Evolutionary conservation across 148 eudicot genomes (phyloP), one percentile per base, ranked within the genome.

Genomic region (Vaccinium corymbosum): DNA sequence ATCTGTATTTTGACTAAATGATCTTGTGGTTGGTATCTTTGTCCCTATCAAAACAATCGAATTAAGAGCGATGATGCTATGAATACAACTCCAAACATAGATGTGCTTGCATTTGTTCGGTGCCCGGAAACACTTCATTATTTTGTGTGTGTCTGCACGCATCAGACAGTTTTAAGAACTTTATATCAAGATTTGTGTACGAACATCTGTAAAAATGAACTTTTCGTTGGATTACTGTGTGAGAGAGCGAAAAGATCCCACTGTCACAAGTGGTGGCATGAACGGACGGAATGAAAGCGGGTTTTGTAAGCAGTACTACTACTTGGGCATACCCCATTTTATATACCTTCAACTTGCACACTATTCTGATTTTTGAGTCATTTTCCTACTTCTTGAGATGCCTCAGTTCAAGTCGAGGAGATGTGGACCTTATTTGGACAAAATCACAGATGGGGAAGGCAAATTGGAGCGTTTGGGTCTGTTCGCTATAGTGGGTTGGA

Each of bases 271-370:
- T 25, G 56, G 79, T 9, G 48, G 53, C 55, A 51, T 51, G 42
- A 52, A 78, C 1, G 80, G 62, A 13, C 80, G 15, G 46, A 78
- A 78, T 78, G 14, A 55, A 14, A 78, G 61, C 38, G 61, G 80
- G 42, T 51, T 25, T 52, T 51, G 61, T 78, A 76, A 76, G 79
- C 79, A 78, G 68, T 62, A n/a, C 6, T 12, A 20, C 11, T 7
- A 76, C 48, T 7, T 42, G 46, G 51, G 14, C 55, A 46, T 76
- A 49, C 77, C n/a, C 77, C n/a, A 74, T 1, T 20, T 6, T 14
- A 22, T 13, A 66, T 66, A 22, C 22, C 27, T 76, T 76, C 79
- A 76, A 76, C 79, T 76, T 76, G 79, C 29, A n/a, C 0, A 12
- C 1, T 49, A 76, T n/a, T 76, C 79, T 48, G 53, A 22, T n/a